Conservation (phyloP, 1,284 basidiomycete species). For the Athelia psychrophila region DNA sequence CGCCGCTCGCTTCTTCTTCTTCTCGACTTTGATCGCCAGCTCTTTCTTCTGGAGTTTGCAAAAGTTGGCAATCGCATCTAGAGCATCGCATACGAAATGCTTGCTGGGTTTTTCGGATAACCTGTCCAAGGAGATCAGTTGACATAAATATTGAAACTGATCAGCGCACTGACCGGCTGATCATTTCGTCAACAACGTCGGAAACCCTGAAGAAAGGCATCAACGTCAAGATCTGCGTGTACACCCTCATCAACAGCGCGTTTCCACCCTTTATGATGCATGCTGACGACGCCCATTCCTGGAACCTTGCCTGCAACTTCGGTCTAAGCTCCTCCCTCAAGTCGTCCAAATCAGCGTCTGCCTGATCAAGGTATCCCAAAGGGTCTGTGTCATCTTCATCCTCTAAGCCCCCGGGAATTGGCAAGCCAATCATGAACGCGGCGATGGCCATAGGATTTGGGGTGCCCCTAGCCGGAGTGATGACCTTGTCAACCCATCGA, state of each 20-base stretch:
- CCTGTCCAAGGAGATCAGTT: constrained; percentile 24
- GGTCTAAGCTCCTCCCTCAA: constrained; percentile 58
- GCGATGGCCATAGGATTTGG: constrained; percentile 57
- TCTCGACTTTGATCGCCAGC: constrained; percentile 11
- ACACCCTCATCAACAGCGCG: constrained; percentile 34
- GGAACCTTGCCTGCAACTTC: constrained; percentile 49
- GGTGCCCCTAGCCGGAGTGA: constrained; percentile 31
- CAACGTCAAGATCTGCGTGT: constrained; percentile 36
- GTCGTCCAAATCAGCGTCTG: constrained; percentile 56
- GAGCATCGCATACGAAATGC: constrained; percentile 44
- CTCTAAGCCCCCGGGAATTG: constrained; percentile 34
- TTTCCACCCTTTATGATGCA: constrained; percentile 36
- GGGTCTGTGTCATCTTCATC: constrained; percentile 46
- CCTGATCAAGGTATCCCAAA: constrained; percentile 45
- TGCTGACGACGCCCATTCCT: constrained; percentile 48
- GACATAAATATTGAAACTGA: not conserved
- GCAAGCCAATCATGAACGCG: constrained; percentile 67
- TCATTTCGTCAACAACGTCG: constrained; percentile 57
- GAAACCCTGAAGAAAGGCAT: constrained; percentile 53
- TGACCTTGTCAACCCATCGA: constrained; percentile 49
- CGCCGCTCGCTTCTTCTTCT: constrained; percentile 14
- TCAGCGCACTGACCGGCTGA: constrained; percentile 38
- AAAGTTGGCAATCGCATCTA: constrained; percentile 46
- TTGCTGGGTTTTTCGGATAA: constrained; percentile 52
- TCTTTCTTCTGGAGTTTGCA: constrained; percentile 47